Evolutionary conservation across 2,329 filamentous ascomycete species (phyloP).

Genomic region (Pseudogymnoascus sp.): DNA sequence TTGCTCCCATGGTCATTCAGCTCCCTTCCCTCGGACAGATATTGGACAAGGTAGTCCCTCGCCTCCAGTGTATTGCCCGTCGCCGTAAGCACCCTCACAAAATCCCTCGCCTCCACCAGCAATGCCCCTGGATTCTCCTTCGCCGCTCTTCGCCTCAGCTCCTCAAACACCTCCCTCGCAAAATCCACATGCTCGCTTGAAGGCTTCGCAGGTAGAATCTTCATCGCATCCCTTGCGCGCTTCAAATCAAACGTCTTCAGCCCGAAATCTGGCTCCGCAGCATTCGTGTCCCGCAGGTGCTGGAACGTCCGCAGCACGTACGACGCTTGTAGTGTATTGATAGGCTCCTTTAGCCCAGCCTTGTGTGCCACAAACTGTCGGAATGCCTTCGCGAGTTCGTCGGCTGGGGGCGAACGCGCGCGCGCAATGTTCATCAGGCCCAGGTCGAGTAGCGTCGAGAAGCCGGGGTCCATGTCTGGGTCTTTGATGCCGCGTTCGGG

Average conservation of each 20-base stretch:
- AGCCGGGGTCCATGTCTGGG: conserved; percentile 59
- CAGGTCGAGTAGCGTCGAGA: conserved; percentile 63
- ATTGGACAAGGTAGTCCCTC: neutral
- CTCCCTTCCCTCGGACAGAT: conserved; percentile 16
- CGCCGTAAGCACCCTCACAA: conserved; percentile 8
- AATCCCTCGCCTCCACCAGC: conserved; percentile 18
- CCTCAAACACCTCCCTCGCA: conserved; percentile 19
- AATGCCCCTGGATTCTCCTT: neutral
- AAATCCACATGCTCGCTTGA: conserved; percentile 15
- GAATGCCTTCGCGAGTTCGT: conserved; percentile 59
- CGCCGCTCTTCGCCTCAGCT: conserved; percentile 12
- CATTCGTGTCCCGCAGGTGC: conserved; percentile 41
- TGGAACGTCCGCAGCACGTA: conserved; percentile 50
- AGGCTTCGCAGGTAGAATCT: conserved; percentile 17
- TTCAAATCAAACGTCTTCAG: conserved; percentile 15
- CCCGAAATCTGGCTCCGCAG: conserved; percentile 14
- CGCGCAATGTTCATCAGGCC: conserved; percentile 52
- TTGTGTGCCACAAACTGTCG: conserved; percentile 53
- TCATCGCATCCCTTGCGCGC: conserved; percentile 14
- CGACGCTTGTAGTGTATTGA: conserved; percentile 61
- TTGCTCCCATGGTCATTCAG: conserved; percentile 21
- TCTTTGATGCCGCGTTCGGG: conserved; percentile 51
- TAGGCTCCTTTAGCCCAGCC: conserved; percentile 34
- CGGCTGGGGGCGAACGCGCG: conserved; percentile 52
- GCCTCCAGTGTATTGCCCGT: conserved; percentile 6